Conservation (phyloP, 257 asterid species). For the Fraxinus anomala region DNA sequence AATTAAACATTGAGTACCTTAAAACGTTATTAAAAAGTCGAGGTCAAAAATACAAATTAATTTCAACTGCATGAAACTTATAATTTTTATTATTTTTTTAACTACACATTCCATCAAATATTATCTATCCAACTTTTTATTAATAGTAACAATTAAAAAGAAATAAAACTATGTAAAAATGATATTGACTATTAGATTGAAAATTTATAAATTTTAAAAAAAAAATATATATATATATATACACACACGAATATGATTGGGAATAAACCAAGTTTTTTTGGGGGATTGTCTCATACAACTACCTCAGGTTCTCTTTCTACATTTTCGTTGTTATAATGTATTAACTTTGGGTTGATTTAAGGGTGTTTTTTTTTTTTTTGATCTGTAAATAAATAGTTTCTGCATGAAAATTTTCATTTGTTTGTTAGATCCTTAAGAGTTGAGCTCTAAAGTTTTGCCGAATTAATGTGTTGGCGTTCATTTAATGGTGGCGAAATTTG, state of each 20-base stretch:
- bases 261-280: not conserved
- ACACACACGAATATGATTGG: not conserved
- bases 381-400: slow-evolving; percentile 52
- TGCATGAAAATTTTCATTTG: slow-evolving; percentile 18
- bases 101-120: no score
- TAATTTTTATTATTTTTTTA: no score
- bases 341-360: slow-evolving; percentile 27
- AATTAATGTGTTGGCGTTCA: slow-evolving; percentile 23
- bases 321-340: slow-evolving; percentile 9
- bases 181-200: not conserved
- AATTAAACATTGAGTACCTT: no score
- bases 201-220: no score
- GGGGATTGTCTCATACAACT: not conserved
- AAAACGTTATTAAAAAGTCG: no score
- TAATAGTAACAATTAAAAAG: no score
- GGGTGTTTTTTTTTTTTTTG: slow-evolving; percentile 20
- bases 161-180: not conserved
- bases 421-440: slow-evolving; percentile 18
- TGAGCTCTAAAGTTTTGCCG: slow-evolving; percentile 30
- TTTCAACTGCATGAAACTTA: no score
- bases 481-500: no score
- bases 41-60: no score
- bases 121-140: no score
- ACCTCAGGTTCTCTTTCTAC: not conserved
- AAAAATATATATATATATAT: no score